Base-by-base conservation (phyloP, 768 basidiomycete species). In the Phlebiopsis flavidoalba region DNA sequence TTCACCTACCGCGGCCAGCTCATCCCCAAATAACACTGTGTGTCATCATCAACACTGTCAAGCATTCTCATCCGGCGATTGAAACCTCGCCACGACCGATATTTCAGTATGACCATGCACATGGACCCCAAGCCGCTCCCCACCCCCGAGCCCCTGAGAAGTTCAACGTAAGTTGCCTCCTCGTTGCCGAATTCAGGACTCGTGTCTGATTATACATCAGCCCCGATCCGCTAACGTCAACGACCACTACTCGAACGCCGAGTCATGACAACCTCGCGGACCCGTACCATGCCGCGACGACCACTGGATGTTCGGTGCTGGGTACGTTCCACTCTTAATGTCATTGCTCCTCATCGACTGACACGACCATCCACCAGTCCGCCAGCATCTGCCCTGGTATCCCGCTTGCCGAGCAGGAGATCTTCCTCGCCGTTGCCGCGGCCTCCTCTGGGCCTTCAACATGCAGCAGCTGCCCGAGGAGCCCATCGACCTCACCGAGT, bases 221-320 rank as follows among this genome's bases (percentile, higher is more conserved):
- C 79, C n/a, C 80, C 15, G 77, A 81, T n/a, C 17, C 72, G 80
- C 3, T 81, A 76, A n/a, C 65, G 58, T 80, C 35, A 65, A 70
- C 21, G 77, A 82, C 61, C 58, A 61, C 1, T 70, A 70, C 12
- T 65, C 72, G 10, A 74, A 73, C 36, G 75, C 77, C 1, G 79
- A 80, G 57, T 79, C 78, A n/a, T 3, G 76, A 77, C 10, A 79
- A 79, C 43, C 64, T 78, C 19, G 58, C 74, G 1, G 70, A 81
- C 59, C 71, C 79, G 5, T 71, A 70, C 60, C 69, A 82, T n/a
- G n/a, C n/a, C n/a, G 55, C 75, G 80, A n/a, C 45, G 80, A 82
- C 62, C 78, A 82, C 58, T 82, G 80, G 80, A 75, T 74, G 70
- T 82, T 79, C 60, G 80, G 80, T 15, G 78, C 69, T 3, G 80